Percentiles rank a stretch among this genome's conserved stretches.
Conservation (phyloP, 2,329 filamentous ascomycete genomes). For the Dissoconium aciculare region DNA sequence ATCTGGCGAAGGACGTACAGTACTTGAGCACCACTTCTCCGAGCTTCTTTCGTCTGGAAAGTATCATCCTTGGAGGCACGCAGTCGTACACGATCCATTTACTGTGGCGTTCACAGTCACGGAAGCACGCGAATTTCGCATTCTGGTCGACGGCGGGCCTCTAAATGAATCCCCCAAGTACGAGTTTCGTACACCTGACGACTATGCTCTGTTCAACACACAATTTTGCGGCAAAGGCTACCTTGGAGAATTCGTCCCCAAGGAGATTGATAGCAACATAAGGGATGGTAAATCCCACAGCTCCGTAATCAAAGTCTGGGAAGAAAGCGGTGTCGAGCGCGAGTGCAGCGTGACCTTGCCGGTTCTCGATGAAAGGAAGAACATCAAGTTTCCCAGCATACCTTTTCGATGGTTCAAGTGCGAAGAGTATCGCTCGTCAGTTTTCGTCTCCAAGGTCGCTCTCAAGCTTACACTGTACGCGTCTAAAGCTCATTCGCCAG, state of each 20-base stretch:
- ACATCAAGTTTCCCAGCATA: neutral
- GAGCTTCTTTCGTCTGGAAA: too few relatives aligned
- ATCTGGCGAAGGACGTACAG: too few relatives aligned
- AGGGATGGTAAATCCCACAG: neutral
- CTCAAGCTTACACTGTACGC: too few relatives aligned
- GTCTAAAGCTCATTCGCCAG: too few relatives aligned
- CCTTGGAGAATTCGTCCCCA: neutral
- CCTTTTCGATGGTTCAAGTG: conserved; percentile 1
- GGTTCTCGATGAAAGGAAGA: neutral
- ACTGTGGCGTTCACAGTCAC: too few relatives aligned
- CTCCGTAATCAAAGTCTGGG: neutral
- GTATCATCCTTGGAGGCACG: too few relatives aligned
- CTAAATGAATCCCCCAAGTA: neutral
- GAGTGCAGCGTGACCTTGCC: neutral
- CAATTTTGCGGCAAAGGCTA: neutral
- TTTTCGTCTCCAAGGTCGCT: too few relatives aligned
- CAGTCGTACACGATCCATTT: too few relatives aligned
- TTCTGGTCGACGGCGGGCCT: too few relatives aligned
- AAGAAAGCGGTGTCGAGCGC: neutral
- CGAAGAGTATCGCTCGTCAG: too few relatives aligned
- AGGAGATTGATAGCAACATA: neutral
- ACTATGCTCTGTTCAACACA: neutral
- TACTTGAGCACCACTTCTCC: too few relatives aligned
- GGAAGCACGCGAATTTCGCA: too few relatives aligned
- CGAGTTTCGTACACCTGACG: neutral